Base-by-base conservation (phyloP, 208 protist genomes). In the Trypanosoma vivax region DNA sequence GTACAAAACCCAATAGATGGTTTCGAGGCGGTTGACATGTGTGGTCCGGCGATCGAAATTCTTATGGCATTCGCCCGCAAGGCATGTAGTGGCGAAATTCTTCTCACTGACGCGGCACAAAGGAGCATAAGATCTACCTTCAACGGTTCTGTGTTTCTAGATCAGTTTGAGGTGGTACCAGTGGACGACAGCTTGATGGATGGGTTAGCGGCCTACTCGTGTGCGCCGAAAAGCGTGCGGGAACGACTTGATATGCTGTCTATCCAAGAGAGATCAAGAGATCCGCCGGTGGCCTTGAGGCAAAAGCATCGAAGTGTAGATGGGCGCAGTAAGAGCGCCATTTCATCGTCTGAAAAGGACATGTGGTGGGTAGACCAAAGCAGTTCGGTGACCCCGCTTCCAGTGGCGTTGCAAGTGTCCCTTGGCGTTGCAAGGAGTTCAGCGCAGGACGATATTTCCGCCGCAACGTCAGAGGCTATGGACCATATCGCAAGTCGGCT, bases 81-180 rank as follows among this genome's bases (percentile, higher is more conserved):
- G 48, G 60, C 79, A 3, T 50, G 72, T 40, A 76, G 76, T 46
- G 83, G 83, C 23, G 79, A 91, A 38, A 71, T 83, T 14, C 66
- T 76, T 27, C 34, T 88, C 33, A 88, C 79, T 16, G 57, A 48
- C 1, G 27, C 58, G 18, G 60, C 79, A 9, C 47, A 84, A 1
- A 50, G 73, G 16, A 47, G 38, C 1, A 57, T 81, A 4, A 49
- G 50, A 23, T 45, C 48, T 38, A 54, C 66, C 16, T 45, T 65
- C 2, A 52, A 61, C 24, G 83, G 83, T 2, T 67, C 73, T 43
- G 49, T 87, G 35, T 66, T 91, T 1, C 43, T 88, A 24, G 51
- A 70, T 41, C 83, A 91, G 55, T 60, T 88, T 14, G 53, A 41
- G 14, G 72, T 83, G 70, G 60, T 68, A 34, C 55, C 76, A 41